These are phyloP conservation scores for Porphyra umbilicalis DNA, from an alignment of 31 red algal species.

Conservation along the genomic window DNA sequence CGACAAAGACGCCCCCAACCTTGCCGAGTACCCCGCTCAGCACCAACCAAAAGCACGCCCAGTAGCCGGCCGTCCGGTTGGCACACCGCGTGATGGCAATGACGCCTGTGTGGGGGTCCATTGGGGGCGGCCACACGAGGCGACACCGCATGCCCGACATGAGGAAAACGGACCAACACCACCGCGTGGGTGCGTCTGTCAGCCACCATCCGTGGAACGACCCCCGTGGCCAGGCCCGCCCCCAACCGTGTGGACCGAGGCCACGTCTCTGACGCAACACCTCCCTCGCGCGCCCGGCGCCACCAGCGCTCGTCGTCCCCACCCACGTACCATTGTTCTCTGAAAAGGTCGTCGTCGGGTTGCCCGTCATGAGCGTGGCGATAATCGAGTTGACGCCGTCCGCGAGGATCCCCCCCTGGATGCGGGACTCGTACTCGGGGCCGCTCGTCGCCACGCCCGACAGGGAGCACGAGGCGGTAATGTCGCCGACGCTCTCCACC, in stretches of 20 bases:
- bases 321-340: conserved; percentile 48
- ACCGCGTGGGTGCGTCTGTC: too few species aligned
- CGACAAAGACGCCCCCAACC: conserved; percentile 47
- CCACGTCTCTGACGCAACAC: conserved; percentile 1
- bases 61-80: too few species aligned
- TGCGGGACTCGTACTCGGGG: conserved; percentile 16
- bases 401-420: conserved; percentile 58
- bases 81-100: too few species aligned
- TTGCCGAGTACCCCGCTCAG: conserved; percentile 23
- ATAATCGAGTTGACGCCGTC: conserved; percentile 41
- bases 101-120: too few species aligned
- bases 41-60: background rate
- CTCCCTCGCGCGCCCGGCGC: conserved; percentile 5
- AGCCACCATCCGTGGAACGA: too few species aligned
- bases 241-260: conserved; percentile 23
- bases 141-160: too few species aligned
- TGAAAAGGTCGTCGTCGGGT: conserved; percentile 44
- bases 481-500: conserved; percentile 49
- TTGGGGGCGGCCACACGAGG: too few species aligned
- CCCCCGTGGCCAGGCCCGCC: too few species aligned
- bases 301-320: conserved; percentile 5
- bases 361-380: conserved; percentile 24
- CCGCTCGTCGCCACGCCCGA: conserved; percentile 39
- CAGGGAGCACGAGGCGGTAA: conserved; percentile 38
- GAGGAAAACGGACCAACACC: too few species aligned